Base-by-base conservation (phyloP, 2,329 filamentous ascomycete genomes). In the Lizonia empirigonia region DNA sequence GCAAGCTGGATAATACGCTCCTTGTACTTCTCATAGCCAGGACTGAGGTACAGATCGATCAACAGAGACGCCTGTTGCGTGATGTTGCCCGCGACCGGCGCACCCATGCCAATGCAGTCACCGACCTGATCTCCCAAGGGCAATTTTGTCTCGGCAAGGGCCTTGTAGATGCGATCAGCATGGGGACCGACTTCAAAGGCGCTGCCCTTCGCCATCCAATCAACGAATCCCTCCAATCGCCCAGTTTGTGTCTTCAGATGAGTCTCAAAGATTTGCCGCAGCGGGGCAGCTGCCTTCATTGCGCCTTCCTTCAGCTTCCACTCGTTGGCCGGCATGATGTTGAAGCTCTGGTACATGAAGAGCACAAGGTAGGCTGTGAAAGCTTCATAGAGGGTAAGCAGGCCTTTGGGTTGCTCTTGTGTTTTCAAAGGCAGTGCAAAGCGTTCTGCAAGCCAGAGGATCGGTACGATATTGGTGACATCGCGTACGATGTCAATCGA, bases 361-460 rank as follows among this genome's bases (percentile, higher is more conserved):
- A 91, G 82, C 8, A 85, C 78, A 0, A 86, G 79, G 16, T 91
- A 79, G 0, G 86, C 71, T 2, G 70, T 74, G 61, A 81, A 82
- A 0, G 77, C 69, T 53, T 82, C 76, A 10, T 77, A 71, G 13
- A 78, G 60, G 1, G 77, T 74, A 15, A 82, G 36, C 7, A 82
- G 44, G 2, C 87, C 87, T 58, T 79, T 82, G 2, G 84, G 82
- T 41, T 84, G 82, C 9, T 83, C 76, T 2, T 71, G 68, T 0
- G 83, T 85, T 75, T 89, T 89, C 30, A 91, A 75, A 0, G 88
- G 86, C 3, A 90, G 74, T 39, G 84, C 83, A 66, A 89, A 88
- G 4, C 81, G 79, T 2, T 86, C 77, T 0, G 82, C 84, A 32
- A 89, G 75, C 62, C 82, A 89, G 60, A 84, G 78, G 3, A 85